Base-by-base conservation (phyloP, 805 yeast species). In the Kazachstania psychrophila region DNA sequence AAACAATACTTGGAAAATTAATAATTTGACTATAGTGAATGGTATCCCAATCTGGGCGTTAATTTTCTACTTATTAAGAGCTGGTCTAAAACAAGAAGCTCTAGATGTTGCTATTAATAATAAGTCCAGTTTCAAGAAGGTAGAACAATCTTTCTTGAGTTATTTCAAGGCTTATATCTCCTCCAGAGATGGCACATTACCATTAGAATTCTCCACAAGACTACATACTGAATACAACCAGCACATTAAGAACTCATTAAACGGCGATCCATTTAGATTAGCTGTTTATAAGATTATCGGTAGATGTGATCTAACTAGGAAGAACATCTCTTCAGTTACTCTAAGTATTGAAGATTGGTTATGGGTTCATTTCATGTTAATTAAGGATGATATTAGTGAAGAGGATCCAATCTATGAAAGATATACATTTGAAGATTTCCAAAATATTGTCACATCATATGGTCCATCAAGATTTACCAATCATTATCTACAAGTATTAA, bases 41-140 rank as follows among this genome's bases (percentile, higher is more conserved):
- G 87, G 87, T 13, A 66, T 73, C 1, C 97, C 97, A 8, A 73
- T 92, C n/a, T 89, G 98, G 98, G 95, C 96, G 0, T 62, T 86
- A 26, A 62, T 92, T 9, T 92, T 81, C 55, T 89, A 84, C 58
- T 65, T 89, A 43, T 58, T 92, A 35, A 76, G 98, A 52, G 78
- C 89, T 3, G 97, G 98, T 2, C 73, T 82, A 45, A 62, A 73
- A 44, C 65, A 74, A 32, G 97, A 88, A 46, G 95, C 95, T 0
- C 62, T 82, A 23, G 77, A 76, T 26, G 72, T 83, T 36, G 77
- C 84, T 2, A 51, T 68, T 5, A 70, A 73, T 33, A 75, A 84
- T 51, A 73, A 72, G 43, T 77, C 77, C 28, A 73, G 81, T 14
- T 85, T 92, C 60, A 81, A 80, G 52, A 86, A 85, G 49, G 73